Percentiles rank a stretch among this genome's conserved stretches.
phyloP scores from a whole-genome alignment of 306 rosid species.

The Rosa lucieae region DNA sequence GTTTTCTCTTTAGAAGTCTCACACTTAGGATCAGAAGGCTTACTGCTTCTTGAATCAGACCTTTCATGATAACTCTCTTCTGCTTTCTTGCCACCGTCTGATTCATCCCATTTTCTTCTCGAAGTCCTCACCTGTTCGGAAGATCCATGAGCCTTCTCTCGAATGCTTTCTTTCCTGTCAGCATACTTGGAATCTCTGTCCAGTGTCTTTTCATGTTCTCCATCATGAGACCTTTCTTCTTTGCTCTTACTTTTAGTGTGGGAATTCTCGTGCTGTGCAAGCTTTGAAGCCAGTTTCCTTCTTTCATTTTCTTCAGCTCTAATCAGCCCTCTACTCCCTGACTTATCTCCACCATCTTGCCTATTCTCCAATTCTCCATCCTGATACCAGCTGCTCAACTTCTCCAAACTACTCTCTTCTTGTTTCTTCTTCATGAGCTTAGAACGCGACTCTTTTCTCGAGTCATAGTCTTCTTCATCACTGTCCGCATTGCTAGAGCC shows the following conservation, averaged over 20 bases:
- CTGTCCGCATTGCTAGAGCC: constrained; percentile 62
- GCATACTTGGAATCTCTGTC: constrained; percentile 60
- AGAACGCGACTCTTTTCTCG: constrained; percentile 53
- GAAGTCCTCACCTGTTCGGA: constrained; percentile 65
- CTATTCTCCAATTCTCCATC: constrained; percentile 79
- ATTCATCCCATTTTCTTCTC: constrained; percentile 95
- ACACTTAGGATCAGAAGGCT: constrained; percentile 55
- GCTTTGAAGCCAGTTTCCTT: constrained; percentile 51
- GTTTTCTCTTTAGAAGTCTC: constrained; percentile 66
- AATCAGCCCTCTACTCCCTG: constrained; percentile 38
- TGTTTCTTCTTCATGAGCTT: constrained; percentile 75
- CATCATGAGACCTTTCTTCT: constrained; percentile 51
- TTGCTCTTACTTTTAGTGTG: constrained; percentile 50
- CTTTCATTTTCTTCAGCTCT: constrained; percentile 53
- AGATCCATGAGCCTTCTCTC: constrained; percentile 75
- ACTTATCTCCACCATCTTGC: constrained; percentile 61
- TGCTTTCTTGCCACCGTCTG: constrained; percentile 46
- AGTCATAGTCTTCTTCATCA: constrained; percentile 74
- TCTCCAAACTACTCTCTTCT: constrained; percentile 92
- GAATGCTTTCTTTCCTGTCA: constrained; percentile 60
- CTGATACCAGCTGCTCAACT: constrained; percentile 87
- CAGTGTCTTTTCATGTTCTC: constrained; percentile 46
- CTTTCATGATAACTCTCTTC: constrained; percentile 60
- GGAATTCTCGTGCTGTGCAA: constrained; percentile 51
- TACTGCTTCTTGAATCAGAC: constrained; percentile 48